A percentile compares a stretch with the other conserved stretches of the same genome.
Evolutionary conservation across 2,329 filamentous ascomycete genomes (phyloP).

Genomic region (Dothideomycetes sp.): DNA sequence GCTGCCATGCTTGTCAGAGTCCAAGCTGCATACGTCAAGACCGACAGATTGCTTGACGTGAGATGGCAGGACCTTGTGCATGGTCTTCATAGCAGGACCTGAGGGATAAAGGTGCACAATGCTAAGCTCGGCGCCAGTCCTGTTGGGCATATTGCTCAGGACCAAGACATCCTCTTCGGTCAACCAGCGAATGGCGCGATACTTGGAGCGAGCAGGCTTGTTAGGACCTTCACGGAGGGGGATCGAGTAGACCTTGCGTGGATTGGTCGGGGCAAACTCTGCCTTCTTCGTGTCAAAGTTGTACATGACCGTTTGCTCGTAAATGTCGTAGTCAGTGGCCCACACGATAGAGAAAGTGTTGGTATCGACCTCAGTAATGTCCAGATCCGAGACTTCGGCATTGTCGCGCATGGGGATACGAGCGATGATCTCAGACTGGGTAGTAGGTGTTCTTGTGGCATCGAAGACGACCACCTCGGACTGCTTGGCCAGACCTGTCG

Average conservation of each 20-base stretch:
- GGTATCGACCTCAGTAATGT: conserved; percentile 52
- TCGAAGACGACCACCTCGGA: conserved; percentile 76
- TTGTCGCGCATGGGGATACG: conserved; percentile 42
- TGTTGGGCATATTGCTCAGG: conserved; percentile 46
- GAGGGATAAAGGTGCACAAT: conserved; percentile 54
- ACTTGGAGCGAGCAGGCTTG: conserved; percentile 36
- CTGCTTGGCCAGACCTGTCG: conserved; percentile 63
- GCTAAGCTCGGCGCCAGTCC: conserved; percentile 46
- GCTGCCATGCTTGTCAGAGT: conserved; percentile 49
- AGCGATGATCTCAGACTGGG: conserved; percentile 43
- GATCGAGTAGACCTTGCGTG: conserved; percentile 36
- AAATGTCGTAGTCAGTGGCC: conserved; percentile 67
- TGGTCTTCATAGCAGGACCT: conserved; percentile 39
- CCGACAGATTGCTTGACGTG: conserved; percentile 66
- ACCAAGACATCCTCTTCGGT: conserved; percentile 44
- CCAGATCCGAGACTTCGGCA: conserved; percentile 58
- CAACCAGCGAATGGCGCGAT: conserved; percentile 49
- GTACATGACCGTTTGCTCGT: conserved; percentile 51
- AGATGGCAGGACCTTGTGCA: conserved; percentile 53
- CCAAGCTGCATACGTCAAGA: conserved; percentile 65
- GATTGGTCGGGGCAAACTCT: conserved; percentile 31
- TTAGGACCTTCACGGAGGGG: conserved; percentile 24
- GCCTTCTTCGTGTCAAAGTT: conserved; percentile 35
- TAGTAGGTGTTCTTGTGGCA: conserved; percentile 47
- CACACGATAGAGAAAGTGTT: conserved; percentile 65